phyloP scores from a whole-genome alignment of 768 basidiomycete species.

The Tulasnella sp. region DNA sequence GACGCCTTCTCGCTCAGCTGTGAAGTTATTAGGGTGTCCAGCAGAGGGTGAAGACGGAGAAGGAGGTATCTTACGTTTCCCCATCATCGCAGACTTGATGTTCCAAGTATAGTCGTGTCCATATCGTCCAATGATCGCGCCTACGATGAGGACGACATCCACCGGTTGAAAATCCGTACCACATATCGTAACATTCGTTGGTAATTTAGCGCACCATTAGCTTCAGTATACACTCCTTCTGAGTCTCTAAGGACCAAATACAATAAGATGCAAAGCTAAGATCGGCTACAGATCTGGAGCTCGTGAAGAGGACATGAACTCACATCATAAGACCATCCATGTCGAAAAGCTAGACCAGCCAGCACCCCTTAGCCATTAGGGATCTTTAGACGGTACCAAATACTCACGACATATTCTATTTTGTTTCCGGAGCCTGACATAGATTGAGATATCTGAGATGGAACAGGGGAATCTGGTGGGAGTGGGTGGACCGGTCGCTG shows the following conservation, averaged over 20 bases:
- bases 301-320: not conserved
- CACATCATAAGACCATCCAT: too few relatives aligned
- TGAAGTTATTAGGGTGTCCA: too few relatives aligned
- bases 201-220: slow-evolving; percentile 58
- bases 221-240: slow-evolving; percentile 69
- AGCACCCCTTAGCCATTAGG: too few relatives aligned
- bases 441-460: too few relatives aligned
- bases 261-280: too few relatives aligned
- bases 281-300: too few relatives aligned
- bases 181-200: not conserved
- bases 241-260: slow-evolving; percentile 49
- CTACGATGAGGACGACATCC: slow-evolving; percentile 40
- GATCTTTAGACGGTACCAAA: too few relatives aligned
- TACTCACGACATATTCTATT: too few relatives aligned
- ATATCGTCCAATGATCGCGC: slow-evolving; percentile 65
- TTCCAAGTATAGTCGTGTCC: slow-evolving; percentile 83
- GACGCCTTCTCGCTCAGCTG: slow-evolving; percentile 63
- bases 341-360: not conserved
- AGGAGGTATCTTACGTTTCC: slow-evolving; percentile 68
- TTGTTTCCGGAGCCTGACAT: too few relatives aligned
- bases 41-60: too few relatives aligned
- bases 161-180: slow-evolving; percentile 23
- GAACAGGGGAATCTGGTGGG: too few relatives aligned
- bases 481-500: too few relatives aligned
- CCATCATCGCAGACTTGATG: slow-evolving; percentile 86